phyloP scores from a whole-genome alignment of 148 eudicot genomes.

The Heliosperma pusillum region DNA sequence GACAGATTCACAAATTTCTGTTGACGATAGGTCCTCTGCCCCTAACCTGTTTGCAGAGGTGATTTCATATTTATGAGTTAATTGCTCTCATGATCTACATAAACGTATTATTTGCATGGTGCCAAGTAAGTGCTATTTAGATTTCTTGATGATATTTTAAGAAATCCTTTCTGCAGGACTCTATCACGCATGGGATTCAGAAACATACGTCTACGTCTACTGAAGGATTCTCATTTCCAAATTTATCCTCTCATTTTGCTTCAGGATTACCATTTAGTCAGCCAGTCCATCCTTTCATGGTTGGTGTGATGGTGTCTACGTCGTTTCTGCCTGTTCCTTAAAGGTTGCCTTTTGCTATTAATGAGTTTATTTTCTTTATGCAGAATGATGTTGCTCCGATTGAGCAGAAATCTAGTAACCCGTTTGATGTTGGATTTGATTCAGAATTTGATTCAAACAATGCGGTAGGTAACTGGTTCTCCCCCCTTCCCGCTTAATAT shows the following conservation, averaged over 20 bases:
- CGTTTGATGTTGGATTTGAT: constrained; percentile 69
- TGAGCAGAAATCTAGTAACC: constrained; percentile 54
- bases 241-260: constrained; percentile 33
- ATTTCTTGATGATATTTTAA: background rate
- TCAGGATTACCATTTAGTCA: constrained; percentile 30
- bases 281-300: constrained; percentile 41
- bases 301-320: constrained; percentile 32
- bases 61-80: constrained; percentile 2
- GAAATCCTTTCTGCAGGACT: constrained; percentile 18
- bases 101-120: constrained; percentile 28
- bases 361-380: constrained; percentile 14
- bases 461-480: constrained; percentile 44
- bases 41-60: constrained; percentile 37
- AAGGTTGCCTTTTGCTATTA: background rate
- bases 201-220: constrained; percentile 15
- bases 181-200: constrained; percentile 28
- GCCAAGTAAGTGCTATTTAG: constrained; percentile 7
- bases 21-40: constrained; percentile 28
- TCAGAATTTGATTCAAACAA: constrained; percentile 46
- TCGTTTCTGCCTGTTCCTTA: background rate
- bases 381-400: constrained; percentile 45
- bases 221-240: constrained; percentile 33
- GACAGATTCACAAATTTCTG: constrained; percentile 32
- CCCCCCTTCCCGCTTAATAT: no score
- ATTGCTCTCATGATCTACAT: background rate